phyloP scores from a whole-genome alignment of 768 basidiomycete species.

The Clitopilus passeckerianus region DNA sequence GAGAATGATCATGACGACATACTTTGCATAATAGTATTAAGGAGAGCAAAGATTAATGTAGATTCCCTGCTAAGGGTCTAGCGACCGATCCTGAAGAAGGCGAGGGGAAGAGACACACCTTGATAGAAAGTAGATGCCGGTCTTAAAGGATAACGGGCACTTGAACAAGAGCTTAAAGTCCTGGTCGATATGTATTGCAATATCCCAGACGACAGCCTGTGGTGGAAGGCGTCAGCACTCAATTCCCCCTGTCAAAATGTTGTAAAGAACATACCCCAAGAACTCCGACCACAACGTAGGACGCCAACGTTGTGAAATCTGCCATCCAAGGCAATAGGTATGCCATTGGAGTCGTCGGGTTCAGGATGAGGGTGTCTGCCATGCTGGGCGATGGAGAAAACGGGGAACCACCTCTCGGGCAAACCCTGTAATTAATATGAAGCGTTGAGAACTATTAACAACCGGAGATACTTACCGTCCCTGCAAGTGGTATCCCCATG shows the following conservation, averaged over 20 bases:
- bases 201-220: slow-evolving; percentile 5
- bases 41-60: not conserved
- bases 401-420: not conserved
- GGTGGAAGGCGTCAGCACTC: too few relatives aligned
- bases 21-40: slow-evolving; percentile 6
- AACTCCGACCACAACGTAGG: slow-evolving; percentile 3
- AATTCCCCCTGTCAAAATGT: not conserved
- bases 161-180: slow-evolving; percentile 6
- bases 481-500: not conserved
- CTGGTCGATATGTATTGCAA: slow-evolving; percentile 1
- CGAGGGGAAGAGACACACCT: not conserved
- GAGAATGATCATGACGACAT: not conserved
- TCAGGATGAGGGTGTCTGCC: not conserved
- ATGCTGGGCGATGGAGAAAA: not conserved
- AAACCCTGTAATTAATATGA: not conserved
- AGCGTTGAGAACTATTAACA: not conserved
- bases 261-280: not conserved
- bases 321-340: slow-evolving; percentile 1
- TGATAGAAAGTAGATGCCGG: slow-evolving; percentile 3
- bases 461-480: not conserved
- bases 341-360: slow-evolving; percentile 6
- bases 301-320: slow-evolving; percentile 2
- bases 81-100: not conserved
- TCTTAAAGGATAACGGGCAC: not conserved
- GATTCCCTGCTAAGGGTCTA: not conserved